A percentile compares a stretch with the other conserved stretches of the same genome.
These are phyloP conservation scores for Pseudogymnoascus sp. DNA, from an alignment of 2,329 filamentous ascomycete genomes.

Conservation along the genomic window DNA sequence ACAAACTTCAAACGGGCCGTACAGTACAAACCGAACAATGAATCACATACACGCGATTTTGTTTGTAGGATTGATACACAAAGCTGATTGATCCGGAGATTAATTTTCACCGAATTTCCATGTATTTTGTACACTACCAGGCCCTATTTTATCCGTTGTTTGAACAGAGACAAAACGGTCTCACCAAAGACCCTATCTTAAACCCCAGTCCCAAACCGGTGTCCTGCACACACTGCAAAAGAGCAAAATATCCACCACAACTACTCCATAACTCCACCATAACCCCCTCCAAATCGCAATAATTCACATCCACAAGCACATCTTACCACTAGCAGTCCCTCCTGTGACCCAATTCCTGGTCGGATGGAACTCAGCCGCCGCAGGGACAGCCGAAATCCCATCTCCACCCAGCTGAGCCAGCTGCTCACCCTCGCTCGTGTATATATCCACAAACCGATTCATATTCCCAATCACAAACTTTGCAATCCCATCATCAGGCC, in stretches of 20 bases:
- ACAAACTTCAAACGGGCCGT: neutral
- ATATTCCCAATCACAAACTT: slow-evolving; percentile 94
- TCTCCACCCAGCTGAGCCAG: slow-evolving; percentile 82
- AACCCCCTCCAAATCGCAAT: neutral
- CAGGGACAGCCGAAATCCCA: slow-evolving; percentile 88
- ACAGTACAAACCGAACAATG: neutral
- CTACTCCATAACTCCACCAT: neutral
- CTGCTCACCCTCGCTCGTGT: slow-evolving; percentile 73
- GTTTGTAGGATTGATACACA: neutral
- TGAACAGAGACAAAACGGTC: neutral
- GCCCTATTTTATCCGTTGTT: neutral
- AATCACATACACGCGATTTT: neutral
- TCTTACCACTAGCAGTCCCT: slow-evolving; percentile 83
- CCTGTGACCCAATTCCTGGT: slow-evolving; percentile 85
- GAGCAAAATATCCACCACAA: neutral
- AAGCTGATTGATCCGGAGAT: neutral
- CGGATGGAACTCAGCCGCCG: slow-evolving; percentile 85
- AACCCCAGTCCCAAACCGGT: neutral
- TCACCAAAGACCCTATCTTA: neutral
- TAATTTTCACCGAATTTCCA: neutral
- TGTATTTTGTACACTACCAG: neutral
- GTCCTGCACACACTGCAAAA: neutral
- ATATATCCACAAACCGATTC: slow-evolving; percentile 95
- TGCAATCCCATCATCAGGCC: slow-evolving; percentile 70
- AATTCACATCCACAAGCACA: slow-evolving; percentile 77